phyloP scores from a whole-genome alignment of 306 rosid genomes.

The Pterocarpus santalinus region DNA sequence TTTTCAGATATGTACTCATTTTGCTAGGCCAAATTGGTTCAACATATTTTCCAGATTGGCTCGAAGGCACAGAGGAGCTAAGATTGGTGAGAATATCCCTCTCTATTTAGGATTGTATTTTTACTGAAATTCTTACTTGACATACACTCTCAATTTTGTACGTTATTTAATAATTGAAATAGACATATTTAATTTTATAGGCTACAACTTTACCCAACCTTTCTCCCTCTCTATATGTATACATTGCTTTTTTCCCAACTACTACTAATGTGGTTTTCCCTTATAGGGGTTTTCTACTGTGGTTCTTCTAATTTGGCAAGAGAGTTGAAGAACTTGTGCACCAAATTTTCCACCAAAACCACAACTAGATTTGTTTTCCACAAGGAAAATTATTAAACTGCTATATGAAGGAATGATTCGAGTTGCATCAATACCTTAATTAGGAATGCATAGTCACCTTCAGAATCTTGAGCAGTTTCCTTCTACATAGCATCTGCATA shows the following conservation, averaged over 20 bases:
- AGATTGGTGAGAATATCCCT: constrained; percentile 68
- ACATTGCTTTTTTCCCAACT: constrained; percentile 7
- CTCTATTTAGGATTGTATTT: not conserved
- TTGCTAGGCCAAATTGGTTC: constrained; percentile 82
- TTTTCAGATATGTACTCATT: constrained; percentile 79
- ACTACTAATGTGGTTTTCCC: constrained; percentile 42
- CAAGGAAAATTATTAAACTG: constrained; percentile 69
- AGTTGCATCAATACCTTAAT: constrained; percentile 47
- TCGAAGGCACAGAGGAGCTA: constrained; percentile 70
- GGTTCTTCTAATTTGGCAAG: constrained; percentile 76
- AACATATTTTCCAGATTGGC: constrained; percentile 78
- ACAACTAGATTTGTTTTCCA: constrained; percentile 84
- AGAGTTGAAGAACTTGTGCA: constrained; percentile 71
- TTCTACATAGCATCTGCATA: constrained; percentile 40
- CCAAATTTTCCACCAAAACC: constrained; percentile 84
- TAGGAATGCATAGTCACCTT: constrained; percentile 43
- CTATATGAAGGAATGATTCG: not conserved
- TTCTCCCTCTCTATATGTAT: too few species aligned
- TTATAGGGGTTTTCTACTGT: constrained; percentile 86
- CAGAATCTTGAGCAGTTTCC: constrained; percentile 34
- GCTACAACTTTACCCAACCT: constrained; percentile 16
- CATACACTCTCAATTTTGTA: not conserved
- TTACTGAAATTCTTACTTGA: not conserved
- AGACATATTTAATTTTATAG: not conserved
- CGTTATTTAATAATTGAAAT: not conserved